Evolutionary conservation across 176 grass and related monocot species (phyloP).

Genomic region (bread wheat (Triticum aestivum)): DNA sequence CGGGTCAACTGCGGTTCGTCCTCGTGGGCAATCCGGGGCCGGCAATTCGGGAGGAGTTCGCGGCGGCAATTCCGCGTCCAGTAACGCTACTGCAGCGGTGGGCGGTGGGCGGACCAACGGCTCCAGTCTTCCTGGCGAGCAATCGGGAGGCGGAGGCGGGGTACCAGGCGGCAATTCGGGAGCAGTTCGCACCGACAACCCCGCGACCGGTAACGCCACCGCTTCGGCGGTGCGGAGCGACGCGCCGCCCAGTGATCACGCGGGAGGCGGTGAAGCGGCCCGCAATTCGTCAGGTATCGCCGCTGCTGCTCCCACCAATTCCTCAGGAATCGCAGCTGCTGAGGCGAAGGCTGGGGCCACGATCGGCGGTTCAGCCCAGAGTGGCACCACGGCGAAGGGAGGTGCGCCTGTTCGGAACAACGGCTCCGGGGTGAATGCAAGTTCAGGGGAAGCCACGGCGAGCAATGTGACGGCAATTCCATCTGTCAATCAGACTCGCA

Average conservation of each 20-base stretch:
- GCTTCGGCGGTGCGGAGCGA: neutral
- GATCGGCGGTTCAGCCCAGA: neutral
- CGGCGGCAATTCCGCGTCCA: neutral
- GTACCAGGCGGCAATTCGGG: neutral
- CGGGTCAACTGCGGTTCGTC: neutral
- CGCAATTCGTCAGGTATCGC: neutral
- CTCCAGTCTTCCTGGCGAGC: constrained; percentile 6
- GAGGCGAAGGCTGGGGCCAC: neutral
- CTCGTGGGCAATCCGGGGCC: neutral
- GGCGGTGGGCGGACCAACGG: neutral
- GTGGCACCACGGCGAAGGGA: neutral
- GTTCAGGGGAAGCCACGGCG: constrained; percentile 12
- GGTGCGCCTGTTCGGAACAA: constrained; percentile 18
- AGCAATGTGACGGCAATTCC: constrained; percentile 13
- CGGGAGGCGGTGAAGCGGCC: neutral
- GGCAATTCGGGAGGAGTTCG: constrained; percentile 19
- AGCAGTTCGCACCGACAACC: constrained; percentile 6
- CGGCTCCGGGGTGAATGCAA: constrained; percentile 1
- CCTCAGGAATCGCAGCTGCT: neutral
- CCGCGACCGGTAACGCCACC: neutral
- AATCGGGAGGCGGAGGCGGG: constrained; percentile 4
- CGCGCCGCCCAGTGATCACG: constrained; percentile 9
- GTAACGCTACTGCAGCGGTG: neutral
- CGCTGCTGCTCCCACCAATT: constrained; percentile 12
- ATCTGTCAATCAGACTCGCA: constrained; percentile 31